These are phyloP conservation scores for Pichia sp. DNA, from an alignment of 1,139 yeast genomes.

Conservation along the genomic window DNA sequence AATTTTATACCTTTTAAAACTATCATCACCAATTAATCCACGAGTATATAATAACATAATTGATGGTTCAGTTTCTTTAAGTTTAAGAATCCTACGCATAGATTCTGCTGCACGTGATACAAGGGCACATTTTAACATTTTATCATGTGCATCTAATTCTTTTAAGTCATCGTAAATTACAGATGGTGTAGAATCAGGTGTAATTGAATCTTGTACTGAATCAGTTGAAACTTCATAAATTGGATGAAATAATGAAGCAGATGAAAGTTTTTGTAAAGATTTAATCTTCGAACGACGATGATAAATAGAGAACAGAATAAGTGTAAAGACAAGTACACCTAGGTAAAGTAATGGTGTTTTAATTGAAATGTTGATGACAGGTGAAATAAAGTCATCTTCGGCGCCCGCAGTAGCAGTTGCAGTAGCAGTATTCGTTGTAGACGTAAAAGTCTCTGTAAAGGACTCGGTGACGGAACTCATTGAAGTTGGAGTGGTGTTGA, in stretches of 20 bases:
- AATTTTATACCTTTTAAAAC: constrained; percentile 71
- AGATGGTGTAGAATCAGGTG: constrained; percentile 17
- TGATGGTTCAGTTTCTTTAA: constrained; percentile 67
- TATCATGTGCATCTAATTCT: constrained; percentile 43
- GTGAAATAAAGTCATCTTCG: constrained; percentile 3
- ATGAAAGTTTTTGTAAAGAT: constrained; percentile 38
- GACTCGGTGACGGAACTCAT: neutral
- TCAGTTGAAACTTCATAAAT: constrained; percentile 7
- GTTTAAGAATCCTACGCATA: constrained; percentile 56
- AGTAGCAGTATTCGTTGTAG: constrained; percentile 6
- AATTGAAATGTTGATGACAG: constrained; percentile 51
- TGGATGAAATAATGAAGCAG: constrained; percentile 24
- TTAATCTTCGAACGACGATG: constrained; percentile 52
- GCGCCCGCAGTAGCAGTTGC: constrained; percentile 7
- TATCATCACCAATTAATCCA: constrained; percentile 87
- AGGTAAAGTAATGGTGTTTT: constrained; percentile 81
- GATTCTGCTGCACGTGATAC: constrained; percentile 71
- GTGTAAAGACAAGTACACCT: constrained; percentile 61
- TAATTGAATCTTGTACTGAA: constrained; percentile 1
- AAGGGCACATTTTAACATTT: constrained; percentile 79
- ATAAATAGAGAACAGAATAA: constrained; percentile 64
- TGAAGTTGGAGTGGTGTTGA: neutral
- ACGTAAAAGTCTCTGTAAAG: neutral
- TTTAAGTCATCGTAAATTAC: constrained; percentile 14
- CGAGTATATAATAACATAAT: constrained; percentile 70